Evolutionary conservation across 805 yeast genomes (phyloP).

Genomic region (Candida lessepsii): DNA sequence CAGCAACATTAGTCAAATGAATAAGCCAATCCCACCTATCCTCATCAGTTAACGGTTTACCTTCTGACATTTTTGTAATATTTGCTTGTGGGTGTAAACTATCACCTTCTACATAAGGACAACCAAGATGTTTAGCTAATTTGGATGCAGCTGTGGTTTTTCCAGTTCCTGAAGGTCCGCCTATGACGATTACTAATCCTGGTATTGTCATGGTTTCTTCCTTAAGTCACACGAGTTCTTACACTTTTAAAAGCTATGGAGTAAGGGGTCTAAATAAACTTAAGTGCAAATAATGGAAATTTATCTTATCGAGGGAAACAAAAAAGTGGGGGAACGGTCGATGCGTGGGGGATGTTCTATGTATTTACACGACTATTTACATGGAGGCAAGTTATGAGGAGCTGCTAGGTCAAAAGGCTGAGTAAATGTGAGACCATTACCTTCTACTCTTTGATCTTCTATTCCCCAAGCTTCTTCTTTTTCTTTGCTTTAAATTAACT

Average conservation of each 20-base stretch:
- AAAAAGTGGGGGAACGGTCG: slow-evolving; percentile 10
- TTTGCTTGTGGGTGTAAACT: slow-evolving; percentile 67
- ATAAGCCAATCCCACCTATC: slow-evolving; percentile 92
- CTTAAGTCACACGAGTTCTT: too few species aligned
- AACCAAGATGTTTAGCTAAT: slow-evolving; percentile 44
- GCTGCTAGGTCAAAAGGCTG: too few species aligned
- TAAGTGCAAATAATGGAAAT: too few species aligned
- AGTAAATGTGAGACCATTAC: too few species aligned
- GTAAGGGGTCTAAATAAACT: too few species aligned
- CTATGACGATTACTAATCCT: slow-evolving; percentile 58
- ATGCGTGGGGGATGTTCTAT: slow-evolving; percentile 6
- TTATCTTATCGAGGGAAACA: too few species aligned
- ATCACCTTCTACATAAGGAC: slow-evolving; percentile 85
- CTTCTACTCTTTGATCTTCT: too few species aligned
- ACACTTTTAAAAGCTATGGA: too few species aligned
- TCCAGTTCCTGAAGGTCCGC: slow-evolving; percentile 97
- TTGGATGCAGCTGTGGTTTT: slow-evolving; percentile 73
- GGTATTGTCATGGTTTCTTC: slow-evolving; percentile 9
- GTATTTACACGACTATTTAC: not conserved
- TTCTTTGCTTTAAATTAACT: slow-evolving; percentile 23
- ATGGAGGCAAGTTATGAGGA: too few species aligned
- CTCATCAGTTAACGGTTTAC: slow-evolving; percentile 80
- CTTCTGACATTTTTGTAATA: slow-evolving; percentile 77
- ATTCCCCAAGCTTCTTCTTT: not conserved
- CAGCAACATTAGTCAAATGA: slow-evolving; percentile 43